Percentiles rank a stretch among this genome's conserved stretches.
These are phyloP conservation scores for Arachnomyces sp. DNA, from an alignment of 2,329 filamentous ascomycete species.

Conservation along the genomic window DNA sequence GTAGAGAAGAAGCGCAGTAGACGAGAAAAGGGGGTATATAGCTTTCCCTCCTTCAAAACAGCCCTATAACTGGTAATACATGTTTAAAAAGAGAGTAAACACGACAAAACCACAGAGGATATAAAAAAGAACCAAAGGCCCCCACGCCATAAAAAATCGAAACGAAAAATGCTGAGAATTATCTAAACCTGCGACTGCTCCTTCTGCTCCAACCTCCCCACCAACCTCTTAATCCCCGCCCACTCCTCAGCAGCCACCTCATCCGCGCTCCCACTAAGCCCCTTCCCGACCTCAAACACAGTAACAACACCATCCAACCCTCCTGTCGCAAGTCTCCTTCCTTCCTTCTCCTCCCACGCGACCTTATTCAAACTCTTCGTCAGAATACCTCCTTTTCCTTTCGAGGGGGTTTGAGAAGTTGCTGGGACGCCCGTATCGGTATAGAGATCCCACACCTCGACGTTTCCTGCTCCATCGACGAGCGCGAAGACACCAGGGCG, in stretches of 20 bases:
- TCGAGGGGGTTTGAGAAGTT: constrained; percentile 65
- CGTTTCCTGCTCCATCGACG: constrained; percentile 82
- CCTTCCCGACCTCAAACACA: constrained; percentile 78
- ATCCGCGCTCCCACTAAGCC: constrained; percentile 71
- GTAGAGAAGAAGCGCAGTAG: too few species aligned
- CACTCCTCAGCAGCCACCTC: constrained; percentile 79
- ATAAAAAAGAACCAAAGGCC: background rate
- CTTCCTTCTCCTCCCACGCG: constrained; percentile 86
- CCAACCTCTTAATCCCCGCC: constrained; percentile 83
- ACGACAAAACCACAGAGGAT: background rate
- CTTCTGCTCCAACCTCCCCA: constrained; percentile 60
- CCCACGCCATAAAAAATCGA: constrained; percentile 6
- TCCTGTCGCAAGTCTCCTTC: constrained; percentile 76
- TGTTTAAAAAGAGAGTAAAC: too few species aligned
- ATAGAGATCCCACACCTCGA: constrained; percentile 94
- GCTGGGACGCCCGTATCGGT: constrained; percentile 88
- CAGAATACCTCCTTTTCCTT: constrained; percentile 54
- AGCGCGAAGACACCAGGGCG: constrained; percentile 91
- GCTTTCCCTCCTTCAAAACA: too few species aligned
- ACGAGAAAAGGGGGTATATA: too few species aligned
- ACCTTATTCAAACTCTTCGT: constrained; percentile 88
- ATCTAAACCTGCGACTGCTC: constrained; percentile 27
- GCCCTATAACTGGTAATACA: too few species aligned
- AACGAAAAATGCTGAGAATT: constrained; percentile 8
- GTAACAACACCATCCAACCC: constrained; percentile 86